Percentiles rank a stretch among this genome's conserved stretches.
Evolutionary conservation across 495 filamentous ascomycete species (phyloP).

Genomic region (Trypethelium eluteriae): DNA sequence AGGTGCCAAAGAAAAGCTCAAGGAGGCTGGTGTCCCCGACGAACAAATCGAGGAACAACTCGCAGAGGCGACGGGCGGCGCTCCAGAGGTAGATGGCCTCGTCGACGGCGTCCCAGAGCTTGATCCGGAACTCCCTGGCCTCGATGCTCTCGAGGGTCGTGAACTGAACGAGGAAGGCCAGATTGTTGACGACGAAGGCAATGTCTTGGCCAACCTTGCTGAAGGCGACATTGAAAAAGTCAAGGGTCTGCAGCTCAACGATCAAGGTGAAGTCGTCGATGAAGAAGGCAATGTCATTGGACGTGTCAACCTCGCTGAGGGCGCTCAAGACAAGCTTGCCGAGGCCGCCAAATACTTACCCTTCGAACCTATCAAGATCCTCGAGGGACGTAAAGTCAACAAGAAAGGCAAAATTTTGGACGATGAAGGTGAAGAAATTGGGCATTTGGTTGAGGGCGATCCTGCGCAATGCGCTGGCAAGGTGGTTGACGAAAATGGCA

Average conservation of each 20-base stretch:
- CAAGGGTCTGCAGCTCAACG: slow-evolving; percentile 48
- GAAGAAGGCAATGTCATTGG: slow-evolving; percentile 54
- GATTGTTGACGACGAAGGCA: slow-evolving; percentile 36
- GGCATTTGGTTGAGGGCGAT: slow-evolving; percentile 46
- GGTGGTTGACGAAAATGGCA: slow-evolving; percentile 43
- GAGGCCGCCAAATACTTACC: slow-evolving; percentile 21
- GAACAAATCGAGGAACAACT: slow-evolving; percentile 37
- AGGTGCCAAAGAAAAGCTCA: slow-evolving; percentile 5
- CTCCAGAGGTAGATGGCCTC: slow-evolving; percentile 32
- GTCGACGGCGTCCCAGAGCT: slow-evolving; percentile 29
- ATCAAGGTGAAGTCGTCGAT: slow-evolving; percentile 55
- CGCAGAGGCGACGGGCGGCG: slow-evolving; percentile 29
- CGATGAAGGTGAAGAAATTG: slow-evolving; percentile 46
- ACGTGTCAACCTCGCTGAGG: slow-evolving; percentile 40
- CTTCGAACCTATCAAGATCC: slow-evolving; percentile 35
- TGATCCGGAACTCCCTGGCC: slow-evolving; percentile 43
- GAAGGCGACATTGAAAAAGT: slow-evolving; percentile 33
- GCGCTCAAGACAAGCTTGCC: slow-evolving; percentile 37
- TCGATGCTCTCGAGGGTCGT: slow-evolving; percentile 52
- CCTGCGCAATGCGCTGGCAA: slow-evolving; percentile 41
- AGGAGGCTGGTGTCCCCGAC: slow-evolving; percentile 23
- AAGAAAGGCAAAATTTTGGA: slow-evolving; percentile 41
- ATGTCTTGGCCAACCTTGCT: slow-evolving; percentile 36
- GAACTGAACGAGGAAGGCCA: slow-evolving; percentile 54
- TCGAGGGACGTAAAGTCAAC: slow-evolving; percentile 47